A percentile compares a stretch with the other conserved stretches of the same genome.
phyloP scores from a whole-genome alignment of 129 eudicot genomes.

The Centaurea solstitialis region DNA sequence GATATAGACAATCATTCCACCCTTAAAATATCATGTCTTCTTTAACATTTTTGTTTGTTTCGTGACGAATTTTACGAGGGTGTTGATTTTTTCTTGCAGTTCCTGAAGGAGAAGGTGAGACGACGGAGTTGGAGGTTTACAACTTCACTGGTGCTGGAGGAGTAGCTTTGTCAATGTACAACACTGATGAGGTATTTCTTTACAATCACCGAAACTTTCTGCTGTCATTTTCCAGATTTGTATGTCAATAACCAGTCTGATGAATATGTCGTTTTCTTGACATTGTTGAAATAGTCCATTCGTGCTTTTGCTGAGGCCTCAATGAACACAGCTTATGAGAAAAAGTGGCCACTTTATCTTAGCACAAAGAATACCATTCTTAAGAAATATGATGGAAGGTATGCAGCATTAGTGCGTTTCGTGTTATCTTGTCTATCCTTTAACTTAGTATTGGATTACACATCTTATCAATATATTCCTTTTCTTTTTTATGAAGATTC shows the following conservation, averaged over 20 bases:
- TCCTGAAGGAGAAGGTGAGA: constrained; percentile 85
- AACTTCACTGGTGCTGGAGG: constrained; percentile 90
- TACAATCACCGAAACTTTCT: neutral
- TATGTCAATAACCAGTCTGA: constrained; percentile 7
- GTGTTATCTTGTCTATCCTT: neutral
- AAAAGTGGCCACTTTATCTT: constrained; percentile 96
- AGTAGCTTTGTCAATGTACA: constrained; percentile 94
- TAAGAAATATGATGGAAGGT: constrained; percentile 96
- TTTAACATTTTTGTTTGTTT: neutral
- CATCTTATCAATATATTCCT: neutral
- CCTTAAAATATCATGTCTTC: neutral
- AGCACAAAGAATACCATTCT: constrained; percentile 95
- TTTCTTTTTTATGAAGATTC: constrained; percentile 51
- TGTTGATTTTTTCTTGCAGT: constrained; percentile 40
- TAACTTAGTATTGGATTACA: neutral
- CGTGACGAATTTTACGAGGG: neutral
- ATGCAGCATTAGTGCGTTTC: constrained; percentile 6
- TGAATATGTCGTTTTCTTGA: neutral
- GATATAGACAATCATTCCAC: neutral
- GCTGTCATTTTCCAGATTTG: neutral
- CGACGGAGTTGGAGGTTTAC: constrained; percentile 73
- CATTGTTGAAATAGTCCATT: constrained; percentile 60
- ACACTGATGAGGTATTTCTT: constrained; percentile 82
- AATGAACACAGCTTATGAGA: constrained; percentile 76
- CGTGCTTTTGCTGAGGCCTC: constrained; percentile 92